Conservation (phyloP, 306 rosid species). For the Dalbergia cultrata region DNA sequence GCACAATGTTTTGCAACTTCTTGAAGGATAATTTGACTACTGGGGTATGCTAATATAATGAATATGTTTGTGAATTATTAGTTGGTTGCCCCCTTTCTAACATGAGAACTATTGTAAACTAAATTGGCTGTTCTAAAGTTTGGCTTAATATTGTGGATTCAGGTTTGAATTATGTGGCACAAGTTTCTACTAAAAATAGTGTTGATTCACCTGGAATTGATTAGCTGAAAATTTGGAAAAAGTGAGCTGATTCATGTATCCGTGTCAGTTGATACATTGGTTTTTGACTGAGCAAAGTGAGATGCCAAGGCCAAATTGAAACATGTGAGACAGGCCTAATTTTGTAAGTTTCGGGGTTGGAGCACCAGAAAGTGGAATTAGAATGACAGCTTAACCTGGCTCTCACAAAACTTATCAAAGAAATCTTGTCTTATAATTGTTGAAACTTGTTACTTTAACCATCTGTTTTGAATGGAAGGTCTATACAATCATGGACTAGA, state of each 20-base stretch:
- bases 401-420: not conserved
- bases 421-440: not conserved
- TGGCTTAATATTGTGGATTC: not conserved
- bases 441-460: not conserved
- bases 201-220: not conserved
- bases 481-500: not conserved
- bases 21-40: not conserved
- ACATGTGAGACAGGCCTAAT: not conserved
- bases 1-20: not conserved
- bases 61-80: not conserved
- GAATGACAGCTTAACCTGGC: not conserved
- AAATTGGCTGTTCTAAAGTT: not conserved
- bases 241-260: constrained; percentile 10
- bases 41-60: not conserved
- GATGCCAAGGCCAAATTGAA: not conserved
- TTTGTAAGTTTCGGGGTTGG: not conserved
- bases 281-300: constrained; percentile 1
- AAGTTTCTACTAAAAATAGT: not conserved
- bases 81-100: not conserved
- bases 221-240: constrained; percentile 1
- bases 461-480: not conserved
- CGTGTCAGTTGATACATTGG: not conserved
- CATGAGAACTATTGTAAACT: not conserved
- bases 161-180: constrained; percentile 11
- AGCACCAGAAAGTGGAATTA: not conserved